phyloP scores from a whole-genome alignment of 257 asterid genomes.

The Nyctanthes arbortristis region DNA sequence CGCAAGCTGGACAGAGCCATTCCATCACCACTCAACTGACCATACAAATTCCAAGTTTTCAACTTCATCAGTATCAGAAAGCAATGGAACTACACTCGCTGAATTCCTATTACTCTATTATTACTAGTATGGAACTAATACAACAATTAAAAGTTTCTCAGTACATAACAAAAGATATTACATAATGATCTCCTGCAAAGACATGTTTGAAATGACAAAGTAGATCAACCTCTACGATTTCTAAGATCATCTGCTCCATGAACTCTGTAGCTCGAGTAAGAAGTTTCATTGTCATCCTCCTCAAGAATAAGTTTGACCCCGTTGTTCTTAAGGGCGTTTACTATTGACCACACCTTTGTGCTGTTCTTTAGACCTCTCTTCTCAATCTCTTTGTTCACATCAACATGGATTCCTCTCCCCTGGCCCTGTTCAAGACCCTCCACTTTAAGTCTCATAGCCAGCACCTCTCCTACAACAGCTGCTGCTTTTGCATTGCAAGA shows the following conservation, averaged over 20 bases:
- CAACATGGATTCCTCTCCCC: constrained; percentile 69
- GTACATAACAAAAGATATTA: background rate
- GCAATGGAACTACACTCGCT: too few species aligned
- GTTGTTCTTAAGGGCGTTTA: constrained; percentile 57
- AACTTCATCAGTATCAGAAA: too few species aligned
- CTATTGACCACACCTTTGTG: constrained; percentile 71
- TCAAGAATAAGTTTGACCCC: constrained; percentile 65
- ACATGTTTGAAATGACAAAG: background rate
- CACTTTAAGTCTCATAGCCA: constrained; percentile 81
- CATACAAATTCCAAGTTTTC: too few species aligned
- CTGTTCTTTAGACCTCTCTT: constrained; percentile 72
- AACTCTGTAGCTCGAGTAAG: constrained; percentile 18
- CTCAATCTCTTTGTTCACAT: constrained; percentile 73
- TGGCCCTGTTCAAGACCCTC: constrained; percentile 87
- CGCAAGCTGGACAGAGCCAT: too few species aligned
- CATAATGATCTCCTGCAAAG: background rate
- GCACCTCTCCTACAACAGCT: constrained; percentile 77
- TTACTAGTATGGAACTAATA: too few species aligned
- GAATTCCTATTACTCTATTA: too few species aligned
- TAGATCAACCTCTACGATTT: constrained; percentile 7
- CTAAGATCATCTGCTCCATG: constrained; percentile 15
- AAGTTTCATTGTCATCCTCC: constrained; percentile 35
- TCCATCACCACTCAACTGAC: too few species aligned
- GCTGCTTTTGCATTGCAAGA: constrained; percentile 90
- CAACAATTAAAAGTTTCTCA: background rate